Conservation (phyloP, 2,329 filamentous ascomycete genomes). For the Trichocomaceae sp. region DNA sequence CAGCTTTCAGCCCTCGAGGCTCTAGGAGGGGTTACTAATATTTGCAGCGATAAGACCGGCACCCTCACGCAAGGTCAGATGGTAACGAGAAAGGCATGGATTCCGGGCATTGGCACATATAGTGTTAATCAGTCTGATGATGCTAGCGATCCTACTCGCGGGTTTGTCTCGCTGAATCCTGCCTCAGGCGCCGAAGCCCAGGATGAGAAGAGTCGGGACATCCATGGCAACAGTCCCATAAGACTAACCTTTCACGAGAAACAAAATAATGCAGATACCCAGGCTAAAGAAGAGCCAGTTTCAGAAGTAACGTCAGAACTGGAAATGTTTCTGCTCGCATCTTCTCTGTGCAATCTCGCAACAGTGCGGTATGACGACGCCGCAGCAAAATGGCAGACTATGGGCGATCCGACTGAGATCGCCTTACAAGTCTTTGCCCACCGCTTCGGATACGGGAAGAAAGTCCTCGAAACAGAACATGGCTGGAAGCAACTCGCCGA, state of each 20-base stretch:
- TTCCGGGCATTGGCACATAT: conserved; percentile 48
- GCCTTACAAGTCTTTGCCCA: conserved; percentile 60
- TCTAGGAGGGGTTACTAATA: conserved; percentile 52
- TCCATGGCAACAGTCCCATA: conserved; percentile 15
- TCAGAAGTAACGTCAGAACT: conserved; percentile 42
- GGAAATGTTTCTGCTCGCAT: conserved; percentile 47
- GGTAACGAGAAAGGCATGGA: conserved; percentile 54
- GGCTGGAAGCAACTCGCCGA: conserved; percentile 53
- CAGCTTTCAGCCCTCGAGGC: conserved; percentile 51
- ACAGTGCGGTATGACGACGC: conserved; percentile 41
- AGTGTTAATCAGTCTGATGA: conserved; percentile 48
- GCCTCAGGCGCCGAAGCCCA: conserved; percentile 25
- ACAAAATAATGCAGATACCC: conserved; percentile 18
- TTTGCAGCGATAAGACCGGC: conserved; percentile 54
- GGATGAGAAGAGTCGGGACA: conserved; percentile 39
- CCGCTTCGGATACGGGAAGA: conserved; percentile 50
- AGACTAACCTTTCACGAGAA: conserved; percentile 53
- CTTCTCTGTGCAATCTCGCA: conserved; percentile 52
- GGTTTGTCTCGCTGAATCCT: conserved; percentile 36
- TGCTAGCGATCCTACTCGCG: conserved; percentile 51
- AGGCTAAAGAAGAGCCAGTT: conserved; percentile 8
- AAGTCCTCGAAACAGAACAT: conserved; percentile 30
- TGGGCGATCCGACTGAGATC: conserved; percentile 61
- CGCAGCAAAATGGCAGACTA: conserved; percentile 47
- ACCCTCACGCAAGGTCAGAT: conserved; percentile 52